These are phyloP conservation scores for Gracilariopsis chorda DNA, from an alignment of 23 red algal genomes.

Conservation along the genomic window DNA sequence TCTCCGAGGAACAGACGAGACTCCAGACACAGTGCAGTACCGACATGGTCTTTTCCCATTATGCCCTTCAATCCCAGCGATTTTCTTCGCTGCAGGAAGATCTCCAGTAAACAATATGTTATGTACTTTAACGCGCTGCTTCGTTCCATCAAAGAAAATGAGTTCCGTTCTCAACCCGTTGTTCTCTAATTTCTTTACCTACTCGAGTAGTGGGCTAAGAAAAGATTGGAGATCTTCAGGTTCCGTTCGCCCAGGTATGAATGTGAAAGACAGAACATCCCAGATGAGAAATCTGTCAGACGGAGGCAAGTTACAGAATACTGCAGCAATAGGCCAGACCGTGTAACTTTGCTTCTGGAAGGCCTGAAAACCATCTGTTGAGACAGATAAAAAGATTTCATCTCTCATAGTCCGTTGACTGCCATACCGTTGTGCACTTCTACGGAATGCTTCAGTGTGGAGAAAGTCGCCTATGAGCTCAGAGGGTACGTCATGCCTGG, in stretches of 20 bases:
- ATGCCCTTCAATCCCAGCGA: neutral
- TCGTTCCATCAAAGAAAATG: neutral
- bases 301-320: neutral
- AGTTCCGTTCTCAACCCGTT: neutral
- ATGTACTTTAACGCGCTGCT: neutral
- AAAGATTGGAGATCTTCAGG: slow-evolving; percentile 2
- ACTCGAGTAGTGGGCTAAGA: neutral
- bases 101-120: neutral
- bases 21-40: neutral
- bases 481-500: neutral
- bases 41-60: neutral
- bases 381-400: neutral
- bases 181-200: neutral
- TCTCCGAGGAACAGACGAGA: neutral
- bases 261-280: neutral
- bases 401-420: neutral
- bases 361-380: neutral
- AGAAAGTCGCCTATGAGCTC: neutral
- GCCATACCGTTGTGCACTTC: neutral
- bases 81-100: neutral
- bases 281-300: neutral
- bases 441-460: neutral
- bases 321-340: neutral
- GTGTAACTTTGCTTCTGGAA: neutral
- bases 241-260: neutral